Base-by-base conservation (phyloP, 169 alveolate species). In the Perkinsus marinus region DNA sequence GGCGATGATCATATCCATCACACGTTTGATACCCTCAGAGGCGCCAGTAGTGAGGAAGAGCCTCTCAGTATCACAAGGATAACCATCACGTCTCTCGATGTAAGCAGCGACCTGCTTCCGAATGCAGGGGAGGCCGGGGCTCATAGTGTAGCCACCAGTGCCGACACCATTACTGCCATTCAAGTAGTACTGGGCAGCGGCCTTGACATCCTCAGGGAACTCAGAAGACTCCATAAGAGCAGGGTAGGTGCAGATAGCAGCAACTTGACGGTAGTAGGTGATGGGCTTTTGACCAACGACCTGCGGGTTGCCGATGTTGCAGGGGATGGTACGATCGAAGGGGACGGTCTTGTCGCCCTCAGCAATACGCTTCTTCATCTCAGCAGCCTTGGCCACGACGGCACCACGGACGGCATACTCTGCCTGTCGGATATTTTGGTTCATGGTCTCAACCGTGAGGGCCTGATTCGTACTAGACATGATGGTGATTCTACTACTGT, bases 41-140 rank as follows among this genome's bases (percentile, higher is more conserved):
- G 97, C 97, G 30, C 97, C 97, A 91, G 93, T 93, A 26, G 95
- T 92, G 46, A 95, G 39, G 68, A 90, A 94, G 41, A 95, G 93
- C 91, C 94, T 90, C 43, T 94, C 94, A 30, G 93, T 91, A 79
- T 93, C 69, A n/a, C 39, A 17, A 41, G 37, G 91, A 37, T 17
- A 30, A 0, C 94, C 96, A 68, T 95, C 96, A 89, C 96, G 91
- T 39, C 90, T 43, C 68, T 90, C 90, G 41, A 94, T 91, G 92
- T 89, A 92, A 22, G 41, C 90, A 36, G 92, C 91, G 22, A 94
- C 79, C 89, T 68, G 89, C 90, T 92, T 36, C 36, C 93, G 69
- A 37, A 91, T 68, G 39, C 39, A 90, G 36, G 89, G 93, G 36
- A 46, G 30, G 39, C 94, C 94, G 89, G 69, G 46, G 39, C 90